Conservation (phyloP, 495 filamentous ascomycete species). For the Sporormia fimetaria region DNA sequence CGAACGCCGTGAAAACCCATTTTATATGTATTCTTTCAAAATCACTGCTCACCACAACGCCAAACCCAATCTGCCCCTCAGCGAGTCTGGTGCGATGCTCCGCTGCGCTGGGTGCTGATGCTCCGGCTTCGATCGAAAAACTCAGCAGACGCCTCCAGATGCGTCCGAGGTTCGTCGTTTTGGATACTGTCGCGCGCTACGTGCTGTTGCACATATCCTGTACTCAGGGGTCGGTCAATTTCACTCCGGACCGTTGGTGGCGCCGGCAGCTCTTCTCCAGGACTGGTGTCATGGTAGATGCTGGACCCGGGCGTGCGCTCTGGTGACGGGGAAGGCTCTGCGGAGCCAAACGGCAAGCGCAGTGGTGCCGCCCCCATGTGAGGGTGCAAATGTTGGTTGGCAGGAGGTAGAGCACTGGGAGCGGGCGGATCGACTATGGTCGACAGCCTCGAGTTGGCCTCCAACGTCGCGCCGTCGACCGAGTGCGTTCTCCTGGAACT, state of each 20-base stretch:
- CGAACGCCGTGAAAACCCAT: not conserved
- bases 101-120: conserved; percentile 9
- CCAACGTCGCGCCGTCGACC: conserved; percentile 18
- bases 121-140: conserved; percentile 24
- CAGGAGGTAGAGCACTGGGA: conserved; percentile 1
- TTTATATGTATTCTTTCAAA: not conserved
- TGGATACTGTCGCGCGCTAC: conserved; percentile 47
- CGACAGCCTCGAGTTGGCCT: conserved; percentile 16
- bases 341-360: conserved; percentile 20
- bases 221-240: conserved; percentile 51
- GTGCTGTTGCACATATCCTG: conserved; percentile 66
- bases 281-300: conserved; percentile 11
- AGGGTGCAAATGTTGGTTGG: conserved; percentile 18
- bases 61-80: not conserved
- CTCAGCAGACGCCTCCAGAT: conserved; percentile 27
- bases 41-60: not conserved
- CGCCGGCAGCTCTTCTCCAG: conserved; percentile 2
- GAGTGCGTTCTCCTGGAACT: conserved; percentile 47
- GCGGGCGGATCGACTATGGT: conserved; percentile 25
- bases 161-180: conserved; percentile 8
- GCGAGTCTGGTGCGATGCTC: conserved; percentile 1
- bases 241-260: conserved; percentile 28
- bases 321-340: conserved; percentile 21
- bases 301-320: conserved; percentile 20
- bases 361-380: not conserved